phyloP scores from a whole-genome alignment of 805 yeast genomes.

The Saccharomycopsis fermentans region DNA sequence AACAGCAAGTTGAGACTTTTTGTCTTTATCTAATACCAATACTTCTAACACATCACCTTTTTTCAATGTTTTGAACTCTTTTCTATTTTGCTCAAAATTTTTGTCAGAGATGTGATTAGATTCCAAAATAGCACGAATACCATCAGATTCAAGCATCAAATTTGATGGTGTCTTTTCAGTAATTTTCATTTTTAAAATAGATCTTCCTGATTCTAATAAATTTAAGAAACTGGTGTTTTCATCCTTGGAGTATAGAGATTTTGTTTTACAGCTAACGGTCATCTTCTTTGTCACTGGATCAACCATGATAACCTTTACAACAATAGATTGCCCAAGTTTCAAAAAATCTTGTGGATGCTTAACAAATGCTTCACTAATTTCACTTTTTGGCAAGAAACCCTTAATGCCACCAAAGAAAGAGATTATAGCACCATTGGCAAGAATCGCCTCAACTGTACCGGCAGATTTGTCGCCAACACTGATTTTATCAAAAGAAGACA shows the following conservation, averaged over 20 bases:
- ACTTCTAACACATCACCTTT: slow-evolving; percentile 54
- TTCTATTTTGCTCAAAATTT: slow-evolving; percentile 62
- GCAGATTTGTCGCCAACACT: slow-evolving; percentile 45
- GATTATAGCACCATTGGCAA: slow-evolving; percentile 70
- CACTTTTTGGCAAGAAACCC: slow-evolving; percentile 79
- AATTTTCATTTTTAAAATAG: slow-evolving; percentile 48
- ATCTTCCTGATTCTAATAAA: slow-evolving; percentile 47
- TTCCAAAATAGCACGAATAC: slow-evolving; percentile 59
- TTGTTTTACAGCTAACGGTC: slow-evolving; percentile 64
- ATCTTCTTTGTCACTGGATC: slow-evolving; percentile 45
- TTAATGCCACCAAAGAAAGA: slow-evolving; percentile 70
- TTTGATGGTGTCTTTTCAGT: slow-evolving; percentile 72
- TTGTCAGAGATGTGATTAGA: slow-evolving; percentile 73
- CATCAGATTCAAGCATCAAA: slow-evolving; percentile 37
- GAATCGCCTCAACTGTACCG: slow-evolving; percentile 66
- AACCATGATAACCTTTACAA: slow-evolving; percentile 52
- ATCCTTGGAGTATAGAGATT: slow-evolving; percentile 34
- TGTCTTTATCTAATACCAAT: slow-evolving; percentile 58
- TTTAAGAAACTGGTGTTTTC: slow-evolving; percentile 18
- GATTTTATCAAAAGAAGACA: slow-evolving; percentile 41
- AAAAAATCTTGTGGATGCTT: slow-evolving; percentile 67
- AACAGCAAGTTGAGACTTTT: slow-evolving; percentile 48
- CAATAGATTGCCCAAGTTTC: slow-evolving; percentile 74
- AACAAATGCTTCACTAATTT: slow-evolving; percentile 84
- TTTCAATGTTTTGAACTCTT: slow-evolving; percentile 46